Evolutionary conservation across 768 basidiomycete genomes (phyloP).

Genomic region (Suillus sp.): DNA sequence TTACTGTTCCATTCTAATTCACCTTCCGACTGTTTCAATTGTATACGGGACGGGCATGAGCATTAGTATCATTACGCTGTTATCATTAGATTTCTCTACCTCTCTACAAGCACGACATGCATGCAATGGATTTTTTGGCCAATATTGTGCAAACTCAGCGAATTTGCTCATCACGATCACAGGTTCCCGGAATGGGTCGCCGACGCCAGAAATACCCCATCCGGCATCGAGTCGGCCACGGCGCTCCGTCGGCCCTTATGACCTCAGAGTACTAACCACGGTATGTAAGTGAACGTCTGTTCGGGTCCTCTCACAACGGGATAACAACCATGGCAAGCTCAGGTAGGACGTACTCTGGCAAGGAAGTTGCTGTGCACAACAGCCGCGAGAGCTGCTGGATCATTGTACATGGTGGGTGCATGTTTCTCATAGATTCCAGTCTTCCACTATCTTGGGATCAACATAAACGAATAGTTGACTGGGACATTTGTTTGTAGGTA

Average conservation of each 20-base stretch:
- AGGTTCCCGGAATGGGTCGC: neutral
- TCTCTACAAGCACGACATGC: constrained; percentile 21
- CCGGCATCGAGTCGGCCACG: constrained; percentile 11
- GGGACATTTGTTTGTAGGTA: constrained; percentile 39
- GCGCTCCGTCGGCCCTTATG: constrained; percentile 16
- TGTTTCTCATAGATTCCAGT: no score
- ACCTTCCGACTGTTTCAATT: constrained; percentile 11
- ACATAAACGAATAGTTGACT: neutral
- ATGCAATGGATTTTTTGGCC: constrained; percentile 13
- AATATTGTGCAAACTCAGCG: neutral
- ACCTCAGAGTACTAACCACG: neutral
- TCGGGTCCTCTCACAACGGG: neutral
- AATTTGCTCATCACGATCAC: neutral
- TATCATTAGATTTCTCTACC: constrained; percentile 24
- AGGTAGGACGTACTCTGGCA: constrained; percentile 35
- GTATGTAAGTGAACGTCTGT: neutral
- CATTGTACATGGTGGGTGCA: constrained; percentile 63
- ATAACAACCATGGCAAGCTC: neutral
- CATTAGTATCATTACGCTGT: constrained; percentile 20
- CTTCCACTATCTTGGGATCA: neutral
- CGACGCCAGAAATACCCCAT: constrained; percentile 6
- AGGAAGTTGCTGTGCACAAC: constrained; percentile 50
- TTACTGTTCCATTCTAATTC: neutral
- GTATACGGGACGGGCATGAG: constrained; percentile 19
- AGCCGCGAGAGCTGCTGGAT: constrained; percentile 66